These are phyloP conservation scores for Melampsora larici-populina DNA, from an alignment of 1,284 basidiomycete species.

Conservation along the genomic window DNA sequence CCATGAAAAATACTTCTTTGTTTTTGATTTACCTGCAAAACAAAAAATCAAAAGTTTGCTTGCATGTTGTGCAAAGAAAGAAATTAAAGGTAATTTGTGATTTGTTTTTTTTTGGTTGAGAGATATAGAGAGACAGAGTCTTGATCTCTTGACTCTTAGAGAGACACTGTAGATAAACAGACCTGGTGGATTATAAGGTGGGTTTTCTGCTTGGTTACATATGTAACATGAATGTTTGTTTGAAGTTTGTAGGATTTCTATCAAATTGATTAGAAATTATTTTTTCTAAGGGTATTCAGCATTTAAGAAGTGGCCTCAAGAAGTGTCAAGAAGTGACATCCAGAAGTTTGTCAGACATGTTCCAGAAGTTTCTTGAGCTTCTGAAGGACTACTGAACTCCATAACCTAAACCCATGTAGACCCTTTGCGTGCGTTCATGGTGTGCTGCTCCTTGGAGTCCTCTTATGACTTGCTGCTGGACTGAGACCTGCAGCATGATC, in stretches of 20 bases:
- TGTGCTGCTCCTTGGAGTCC: too few relatives aligned
- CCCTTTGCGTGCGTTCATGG: too few relatives aligned
- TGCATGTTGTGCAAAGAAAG: neutral
- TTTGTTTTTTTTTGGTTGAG: neutral
- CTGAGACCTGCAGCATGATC: too few relatives aligned
- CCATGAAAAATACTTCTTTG: neutral
- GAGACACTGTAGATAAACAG: neutral
- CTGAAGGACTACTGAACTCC: too few relatives aligned
- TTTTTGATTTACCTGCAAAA: neutral
- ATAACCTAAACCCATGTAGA: too few relatives aligned
- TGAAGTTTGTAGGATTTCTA: neutral
- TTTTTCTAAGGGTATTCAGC: too few relatives aligned
- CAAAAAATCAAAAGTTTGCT: too few relatives aligned
- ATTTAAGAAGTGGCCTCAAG: too few relatives aligned
- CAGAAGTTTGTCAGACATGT: too few relatives aligned
- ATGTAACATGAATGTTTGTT: neutral
- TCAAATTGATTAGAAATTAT: conserved; percentile 4
- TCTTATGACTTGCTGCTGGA: too few relatives aligned
- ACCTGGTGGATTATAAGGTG: neutral
- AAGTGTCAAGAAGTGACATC: too few relatives aligned
- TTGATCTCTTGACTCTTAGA: neutral
- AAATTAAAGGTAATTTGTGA: neutral
- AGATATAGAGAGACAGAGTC: neutral
- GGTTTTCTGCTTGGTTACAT: neutral
- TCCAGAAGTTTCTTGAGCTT: too few relatives aligned